Percentiles rank a stretch among this genome's conserved stretches.
phyloP scores from a whole-genome alignment of 805 yeast genomes.

The Wickerhamiella brachini region DNA sequence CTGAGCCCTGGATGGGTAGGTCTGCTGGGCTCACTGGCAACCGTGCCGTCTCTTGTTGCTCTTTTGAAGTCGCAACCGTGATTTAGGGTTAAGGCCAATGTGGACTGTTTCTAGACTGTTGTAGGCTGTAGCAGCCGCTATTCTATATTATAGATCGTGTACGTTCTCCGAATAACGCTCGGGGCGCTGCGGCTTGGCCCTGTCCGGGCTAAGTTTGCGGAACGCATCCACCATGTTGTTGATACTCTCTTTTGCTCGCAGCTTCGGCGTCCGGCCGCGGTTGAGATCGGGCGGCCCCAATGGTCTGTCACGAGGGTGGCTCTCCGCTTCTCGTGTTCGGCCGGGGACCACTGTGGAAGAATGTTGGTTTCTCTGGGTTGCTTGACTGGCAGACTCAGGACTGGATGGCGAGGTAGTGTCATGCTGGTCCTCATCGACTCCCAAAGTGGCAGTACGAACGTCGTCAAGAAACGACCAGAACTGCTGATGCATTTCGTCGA shows the following conservation, averaged over 20 bases:
- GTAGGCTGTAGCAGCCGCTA: too few relatives aligned
- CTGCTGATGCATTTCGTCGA: conserved; percentile 24
- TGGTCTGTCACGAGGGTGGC: neutral
- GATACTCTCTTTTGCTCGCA: neutral
- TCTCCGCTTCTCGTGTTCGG: neutral
- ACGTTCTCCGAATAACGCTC: neutral
- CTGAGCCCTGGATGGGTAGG: conserved; percentile 25
- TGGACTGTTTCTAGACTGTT: too few relatives aligned
- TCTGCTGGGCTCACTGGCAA: conserved; percentile 26
- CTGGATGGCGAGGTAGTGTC: neutral
- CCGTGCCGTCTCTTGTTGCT: conserved; percentile 4
- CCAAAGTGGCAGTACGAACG: conserved; percentile 24
- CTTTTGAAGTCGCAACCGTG: neutral
- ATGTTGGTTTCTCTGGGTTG: too few relatives aligned
- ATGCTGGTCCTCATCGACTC: conserved; percentile 15
- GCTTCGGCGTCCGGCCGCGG: neutral
- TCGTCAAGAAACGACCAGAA: conserved; percentile 26
- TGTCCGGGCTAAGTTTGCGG: neutral
- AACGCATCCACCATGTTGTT: neutral
- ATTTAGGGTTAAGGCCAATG: neutral
- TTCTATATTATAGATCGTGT: neutral
- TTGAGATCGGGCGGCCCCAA: neutral
- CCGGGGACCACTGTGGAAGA: too few relatives aligned
- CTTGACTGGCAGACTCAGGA: too few relatives aligned
- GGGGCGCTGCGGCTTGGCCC: neutral